Percentiles rank a stretch among this genome's conserved stretches.
Conservation (phyloP, 1,284 basidiomycete species). For the Vanrija pseudolonga region DNA sequence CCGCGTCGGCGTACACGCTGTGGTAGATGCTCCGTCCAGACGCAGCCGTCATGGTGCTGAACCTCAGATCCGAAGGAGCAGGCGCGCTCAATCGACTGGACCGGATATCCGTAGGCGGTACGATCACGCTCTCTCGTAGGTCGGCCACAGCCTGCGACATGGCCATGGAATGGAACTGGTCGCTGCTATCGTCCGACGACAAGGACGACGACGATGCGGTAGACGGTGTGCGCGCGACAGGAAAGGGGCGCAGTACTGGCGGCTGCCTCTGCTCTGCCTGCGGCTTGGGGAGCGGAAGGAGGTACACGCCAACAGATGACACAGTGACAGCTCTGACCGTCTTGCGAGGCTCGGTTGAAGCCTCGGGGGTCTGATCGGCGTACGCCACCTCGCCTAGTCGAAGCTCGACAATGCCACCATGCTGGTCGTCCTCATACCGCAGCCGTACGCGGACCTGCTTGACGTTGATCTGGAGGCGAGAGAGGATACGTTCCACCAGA, state of each 20-base stretch:
- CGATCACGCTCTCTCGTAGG: conserved; percentile 42
- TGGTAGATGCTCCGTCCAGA: conserved; percentile 35
- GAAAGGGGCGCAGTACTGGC: not conserved
- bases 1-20: conserved; percentile 19
- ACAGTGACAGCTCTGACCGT: conserved; percentile 27
- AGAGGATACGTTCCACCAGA: conserved; percentile 75
- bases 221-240: not conserved
- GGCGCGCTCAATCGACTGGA: too few relatives aligned
- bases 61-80: too few relatives aligned
- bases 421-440: conserved; percentile 27
- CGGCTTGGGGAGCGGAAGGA: conserved; percentile 18
- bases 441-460: conserved; percentile 59
- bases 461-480: conserved; percentile 74
- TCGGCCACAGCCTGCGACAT: conserved; percentile 54
- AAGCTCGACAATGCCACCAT: conserved; percentile 37
- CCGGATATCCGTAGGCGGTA: too few relatives aligned
- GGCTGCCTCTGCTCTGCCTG: not conserved
- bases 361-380: conserved; percentile 32
- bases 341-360: conserved; percentile 3
- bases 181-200: conserved; percentile 6
- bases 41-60: conserved; percentile 6
- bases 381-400: conserved; percentile 41
- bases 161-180: conserved; percentile 40
- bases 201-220: conserved; percentile 1
- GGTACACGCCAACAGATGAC: conserved; percentile 23